Evolutionary conservation across 2,329 filamentous ascomycete genomes (phyloP).

Genomic region (Fusarium oligoseptatum): DNA sequence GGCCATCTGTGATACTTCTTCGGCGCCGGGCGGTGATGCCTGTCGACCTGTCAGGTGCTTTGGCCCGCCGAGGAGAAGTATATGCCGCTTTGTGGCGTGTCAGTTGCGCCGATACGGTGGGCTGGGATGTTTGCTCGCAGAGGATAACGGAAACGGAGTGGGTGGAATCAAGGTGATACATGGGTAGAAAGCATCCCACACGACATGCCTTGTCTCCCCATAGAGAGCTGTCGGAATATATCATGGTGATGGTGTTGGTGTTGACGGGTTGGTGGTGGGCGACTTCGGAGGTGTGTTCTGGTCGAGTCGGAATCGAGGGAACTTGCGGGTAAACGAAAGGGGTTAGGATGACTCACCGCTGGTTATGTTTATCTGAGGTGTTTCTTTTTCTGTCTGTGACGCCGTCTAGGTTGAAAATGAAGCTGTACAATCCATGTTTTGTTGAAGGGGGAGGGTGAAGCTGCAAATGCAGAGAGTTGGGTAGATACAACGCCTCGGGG

Average conservation of each 20-base stretch:
- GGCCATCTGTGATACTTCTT: not conserved
- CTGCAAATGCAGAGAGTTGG: not conserved
- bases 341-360: not conserved
- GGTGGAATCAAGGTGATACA: conserved; percentile 13
- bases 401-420: conserved; percentile 2
- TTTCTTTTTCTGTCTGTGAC: not conserved
- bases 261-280: not conserved
- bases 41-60: conserved; percentile 29
- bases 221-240: not conserved
- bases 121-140: conserved; percentile 1
- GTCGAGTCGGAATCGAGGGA: not conserved
- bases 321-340: not conserved
- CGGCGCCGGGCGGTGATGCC: conserved; percentile 1
- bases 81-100: conserved; percentile 18
- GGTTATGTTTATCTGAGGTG: not conserved
- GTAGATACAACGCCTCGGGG: not conserved
- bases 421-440: conserved; percentile 6
- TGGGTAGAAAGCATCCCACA: conserved; percentile 24
- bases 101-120: conserved; percentile 12
- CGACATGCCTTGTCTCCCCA: conserved; percentile 24
- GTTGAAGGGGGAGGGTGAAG: not conserved
- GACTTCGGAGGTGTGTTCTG: conserved; percentile 16
- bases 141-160: not conserved
- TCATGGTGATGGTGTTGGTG: not conserved
- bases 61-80: conserved; percentile 2